These are phyloP conservation scores for Nicotiana otophora DNA, from an alignment of 257 asterid species.

Conservation along the genomic window DNA sequence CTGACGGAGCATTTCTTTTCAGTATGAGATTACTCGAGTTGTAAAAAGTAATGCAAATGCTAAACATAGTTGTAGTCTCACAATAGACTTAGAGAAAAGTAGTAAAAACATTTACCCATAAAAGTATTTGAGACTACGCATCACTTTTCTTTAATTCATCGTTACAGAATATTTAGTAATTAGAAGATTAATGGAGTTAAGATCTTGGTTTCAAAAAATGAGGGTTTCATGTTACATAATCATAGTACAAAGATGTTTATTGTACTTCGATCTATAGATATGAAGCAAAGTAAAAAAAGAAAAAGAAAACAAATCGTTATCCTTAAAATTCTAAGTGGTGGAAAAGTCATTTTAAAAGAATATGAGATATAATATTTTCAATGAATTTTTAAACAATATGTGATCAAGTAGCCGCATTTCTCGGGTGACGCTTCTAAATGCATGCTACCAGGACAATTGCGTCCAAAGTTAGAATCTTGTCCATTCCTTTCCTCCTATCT, in stretches of 20 bases:
- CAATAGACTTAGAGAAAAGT: not conserved
- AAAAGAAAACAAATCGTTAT: not conserved
- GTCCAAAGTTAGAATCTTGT: slow-evolving; percentile 5
- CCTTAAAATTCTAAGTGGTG: slow-evolving; percentile 10
- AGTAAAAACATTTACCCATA: not conserved
- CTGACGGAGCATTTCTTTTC: too few species aligned
- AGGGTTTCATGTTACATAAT: not conserved
- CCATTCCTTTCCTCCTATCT: not conserved
- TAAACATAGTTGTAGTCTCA: not conserved
- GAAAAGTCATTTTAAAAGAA: slow-evolving; percentile 26
- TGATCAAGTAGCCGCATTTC: slow-evolving; percentile 55
- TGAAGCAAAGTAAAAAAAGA: not conserved
- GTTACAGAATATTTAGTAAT: not conserved
- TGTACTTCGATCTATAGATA: not conserved
- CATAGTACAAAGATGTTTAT: not conserved
- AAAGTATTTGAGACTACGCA: not conserved
- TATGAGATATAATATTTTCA: slow-evolving; percentile 12
- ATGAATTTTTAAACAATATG: not conserved
- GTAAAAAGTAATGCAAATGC: not conserved
- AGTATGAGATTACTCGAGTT: not conserved
- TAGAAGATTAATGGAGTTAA: not conserved
- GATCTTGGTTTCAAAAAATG: not conserved
- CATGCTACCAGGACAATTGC: slow-evolving; percentile 9
- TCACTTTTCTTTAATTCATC: not conserved
- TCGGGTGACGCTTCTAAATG: slow-evolving; percentile 21